These are phyloP conservation scores for Amanita pseudoporphyria DNA, from an alignment of 768 basidiomycete genomes.

Conservation along the genomic window DNA sequence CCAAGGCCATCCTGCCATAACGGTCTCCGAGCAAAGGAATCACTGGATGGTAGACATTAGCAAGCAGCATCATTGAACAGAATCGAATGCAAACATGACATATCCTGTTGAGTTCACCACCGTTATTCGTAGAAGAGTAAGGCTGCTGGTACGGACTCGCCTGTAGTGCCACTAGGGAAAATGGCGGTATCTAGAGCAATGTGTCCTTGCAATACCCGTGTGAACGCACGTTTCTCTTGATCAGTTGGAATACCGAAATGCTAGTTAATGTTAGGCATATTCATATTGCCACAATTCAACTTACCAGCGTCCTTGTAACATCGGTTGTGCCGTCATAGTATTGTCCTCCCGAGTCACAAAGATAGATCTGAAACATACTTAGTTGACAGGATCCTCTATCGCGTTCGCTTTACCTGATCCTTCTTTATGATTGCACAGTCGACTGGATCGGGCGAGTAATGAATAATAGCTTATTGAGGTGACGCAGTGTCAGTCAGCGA, in stretches of 20 bases:
- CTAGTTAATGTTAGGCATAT: conserved; percentile 23
- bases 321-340: conserved; percentile 94
- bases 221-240: conserved; percentile 83
- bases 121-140: not conserved
- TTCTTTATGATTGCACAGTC: conserved; percentile 68
- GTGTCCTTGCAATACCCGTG: conserved; percentile 85
- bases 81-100: conserved; percentile 32
- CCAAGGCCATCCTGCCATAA: conserved; percentile 87
- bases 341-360: conserved; percentile 85
- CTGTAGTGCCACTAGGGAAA: conserved; percentile 76
- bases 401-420: conserved; percentile 48
- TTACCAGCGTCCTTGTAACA: conserved; percentile 80
- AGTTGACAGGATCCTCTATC: not conserved
- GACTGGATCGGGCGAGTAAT: conserved; percentile 74
- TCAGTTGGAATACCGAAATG: conserved; percentile 83
- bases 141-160: conserved; percentile 29
- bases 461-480: conserved; percentile 66
- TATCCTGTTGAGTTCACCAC: conserved; percentile 37
- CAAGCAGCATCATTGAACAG: not conserved
- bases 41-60: conserved; percentile 47
- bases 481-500: not conserved
- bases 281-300: conserved; percentile 9
- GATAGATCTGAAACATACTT: conserved; percentile 24
- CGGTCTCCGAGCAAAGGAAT: conserved; percentile 68
- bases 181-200: conserved; percentile 81